Percentiles rank a stretch among this genome's conserved stretches.
Conservation (phyloP, 306 rosid species). For the Quercus suber region DNA sequence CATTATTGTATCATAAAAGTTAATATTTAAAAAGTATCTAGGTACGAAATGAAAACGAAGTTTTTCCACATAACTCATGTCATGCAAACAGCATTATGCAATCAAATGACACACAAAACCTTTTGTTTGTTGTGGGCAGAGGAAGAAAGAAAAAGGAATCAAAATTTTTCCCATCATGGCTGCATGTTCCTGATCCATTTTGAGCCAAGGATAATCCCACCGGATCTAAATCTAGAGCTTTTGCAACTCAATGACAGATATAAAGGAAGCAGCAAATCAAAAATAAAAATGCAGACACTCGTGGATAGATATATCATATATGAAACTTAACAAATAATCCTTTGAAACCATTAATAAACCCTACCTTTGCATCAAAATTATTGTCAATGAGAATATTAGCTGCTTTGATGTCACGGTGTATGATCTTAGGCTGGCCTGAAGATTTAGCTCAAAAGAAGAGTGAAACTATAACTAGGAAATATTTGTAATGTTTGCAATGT, state of each 20-base stretch:
- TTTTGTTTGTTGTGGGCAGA: too few species aligned
- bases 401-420: conserved; percentile 43
- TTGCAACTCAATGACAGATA: background rate
- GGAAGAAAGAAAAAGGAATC: background rate
- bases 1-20: background rate
- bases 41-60: background rate
- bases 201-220: background rate
- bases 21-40: background rate
- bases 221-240: background rate
- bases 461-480: background rate
- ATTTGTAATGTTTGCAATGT: background rate
- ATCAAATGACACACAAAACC: too few species aligned
- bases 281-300: background rate
- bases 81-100: too few species aligned
- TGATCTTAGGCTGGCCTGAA: conserved; percentile 45
- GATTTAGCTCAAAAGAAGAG: conserved; percentile 14
- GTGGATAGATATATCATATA: background rate
- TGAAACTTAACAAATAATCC: background rate
- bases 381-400: conserved; percentile 39
- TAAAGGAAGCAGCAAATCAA: background rate
- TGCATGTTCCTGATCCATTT: background rate
- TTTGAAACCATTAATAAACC: background rate
- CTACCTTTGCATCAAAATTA: conserved; percentile 38
- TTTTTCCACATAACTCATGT: background rate
- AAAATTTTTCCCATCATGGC: background rate